Conservation (phyloP, 345 rosid genomes). For the Draba incana region DNA sequence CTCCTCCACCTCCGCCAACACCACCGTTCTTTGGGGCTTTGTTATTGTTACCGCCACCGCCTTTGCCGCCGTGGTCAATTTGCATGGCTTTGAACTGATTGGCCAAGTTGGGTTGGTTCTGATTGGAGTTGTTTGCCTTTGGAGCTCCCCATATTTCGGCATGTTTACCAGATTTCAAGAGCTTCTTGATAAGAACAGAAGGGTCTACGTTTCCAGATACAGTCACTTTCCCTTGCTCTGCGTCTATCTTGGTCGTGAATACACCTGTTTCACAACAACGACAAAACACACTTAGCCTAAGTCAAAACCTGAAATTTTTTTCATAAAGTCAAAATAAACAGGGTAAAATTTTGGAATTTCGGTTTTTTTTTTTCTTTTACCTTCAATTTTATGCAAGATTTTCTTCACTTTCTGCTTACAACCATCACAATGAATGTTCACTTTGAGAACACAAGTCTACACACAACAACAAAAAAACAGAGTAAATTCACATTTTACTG, state of each 20-base stretch:
- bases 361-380: constrained; percentile 41
- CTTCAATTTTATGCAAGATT: constrained; percentile 90
- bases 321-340: constrained; percentile 18
- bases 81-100: constrained; percentile 81
- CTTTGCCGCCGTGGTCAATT: constrained; percentile 63
- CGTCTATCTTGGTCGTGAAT: constrained; percentile 67
- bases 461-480: constrained; percentile 32
- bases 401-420: constrained; percentile 92
- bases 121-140: constrained; percentile 49
- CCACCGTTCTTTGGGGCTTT: constrained; percentile 53
- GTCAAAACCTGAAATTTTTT: not conserved
- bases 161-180: constrained; percentile 85
- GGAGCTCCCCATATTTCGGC: constrained; percentile 83
- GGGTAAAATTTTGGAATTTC: not conserved
- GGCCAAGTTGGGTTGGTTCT: constrained; percentile 55
- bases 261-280: constrained; percentile 57
- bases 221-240: constrained; percentile 88
- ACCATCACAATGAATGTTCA: constrained; percentile 97
- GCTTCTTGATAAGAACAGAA: constrained; percentile 73
- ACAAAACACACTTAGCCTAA: not conserved
- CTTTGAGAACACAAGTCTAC: constrained; percentile 96
- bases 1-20: not conserved
- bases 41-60: constrained; percentile 47
- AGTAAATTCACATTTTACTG: constrained; percentile 23
- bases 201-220: constrained; percentile 81